phyloP scores from a whole-genome alignment of 805 yeast species.

The Pichia occidentalis region DNA sequence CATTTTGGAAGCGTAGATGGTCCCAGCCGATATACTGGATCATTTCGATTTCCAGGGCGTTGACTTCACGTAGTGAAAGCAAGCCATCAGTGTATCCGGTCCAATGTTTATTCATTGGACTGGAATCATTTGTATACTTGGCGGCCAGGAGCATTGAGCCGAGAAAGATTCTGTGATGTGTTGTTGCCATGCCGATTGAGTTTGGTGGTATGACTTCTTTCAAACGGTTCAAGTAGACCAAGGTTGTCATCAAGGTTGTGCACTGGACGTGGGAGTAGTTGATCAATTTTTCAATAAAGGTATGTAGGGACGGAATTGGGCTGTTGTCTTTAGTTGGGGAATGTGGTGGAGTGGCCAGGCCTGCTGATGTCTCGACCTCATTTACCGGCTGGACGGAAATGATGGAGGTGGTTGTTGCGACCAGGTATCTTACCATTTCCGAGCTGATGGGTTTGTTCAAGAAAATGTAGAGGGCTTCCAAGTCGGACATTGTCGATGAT shows the following conservation, averaged over 20 bases:
- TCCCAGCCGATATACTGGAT: slow-evolving; percentile 82
- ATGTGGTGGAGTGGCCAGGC: slow-evolving; percentile 35
- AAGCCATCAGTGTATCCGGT: slow-evolving; percentile 86
- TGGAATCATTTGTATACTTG: slow-evolving; percentile 84
- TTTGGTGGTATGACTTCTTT: slow-evolving; percentile 75
- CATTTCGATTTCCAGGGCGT: slow-evolving; percentile 85
- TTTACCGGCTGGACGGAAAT: slow-evolving; percentile 36
- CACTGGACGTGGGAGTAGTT: slow-evolving; percentile 87
- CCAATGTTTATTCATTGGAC: slow-evolving; percentile 97
- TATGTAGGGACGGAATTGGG: slow-evolving; percentile 42
- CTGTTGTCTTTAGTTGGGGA: slow-evolving; percentile 28
- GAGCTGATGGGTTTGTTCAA: slow-evolving; percentile 48
- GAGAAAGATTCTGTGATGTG: slow-evolving; percentile 86
- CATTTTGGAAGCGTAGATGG: slow-evolving; percentile 52
- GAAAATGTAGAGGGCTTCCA: slow-evolving; percentile 46
- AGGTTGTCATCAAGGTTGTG: slow-evolving; percentile 88
- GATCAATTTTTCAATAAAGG: slow-evolving; percentile 68
- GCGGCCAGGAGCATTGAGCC: slow-evolving; percentile 91
- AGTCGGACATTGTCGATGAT: slow-evolving; percentile 36
- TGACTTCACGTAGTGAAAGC: slow-evolving; percentile 69
- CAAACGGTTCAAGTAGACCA: slow-evolving; percentile 75
- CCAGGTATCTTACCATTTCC: slow-evolving; percentile 54
- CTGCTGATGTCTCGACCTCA: slow-evolving; percentile 29
- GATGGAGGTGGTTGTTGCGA: slow-evolving; percentile 50
- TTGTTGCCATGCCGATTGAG: slow-evolving; percentile 87